A percentile compares a stretch with the other conserved stretches of the same genome.
These are phyloP conservation scores for Saccharomyces hybrid DNA, from an alignment of 1,139 yeast genomes.

Conservation along the genomic window DNA sequence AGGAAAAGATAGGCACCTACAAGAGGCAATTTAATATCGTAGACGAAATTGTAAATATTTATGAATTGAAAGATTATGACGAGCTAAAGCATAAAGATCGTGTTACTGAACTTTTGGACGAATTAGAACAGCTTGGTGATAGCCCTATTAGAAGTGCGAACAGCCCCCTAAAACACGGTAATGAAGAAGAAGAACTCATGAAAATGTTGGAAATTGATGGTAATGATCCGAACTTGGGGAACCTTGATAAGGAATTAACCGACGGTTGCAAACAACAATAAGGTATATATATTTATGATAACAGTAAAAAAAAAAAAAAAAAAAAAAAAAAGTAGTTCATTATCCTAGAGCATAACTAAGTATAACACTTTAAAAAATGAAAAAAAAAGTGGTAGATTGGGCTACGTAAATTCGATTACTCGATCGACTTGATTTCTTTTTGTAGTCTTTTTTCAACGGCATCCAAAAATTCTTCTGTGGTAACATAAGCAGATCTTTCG, in stretches of 20 bases:
- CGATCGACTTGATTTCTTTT: slow-evolving; percentile 19
- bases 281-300: background rate
- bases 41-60: slow-evolving; percentile 46
- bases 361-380: background rate
- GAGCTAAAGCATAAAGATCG: slow-evolving; percentile 51
- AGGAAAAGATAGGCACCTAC: slow-evolving; percentile 46
- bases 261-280: slow-evolving; percentile 37
- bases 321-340: background rate
- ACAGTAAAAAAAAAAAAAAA: background rate
- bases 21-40: slow-evolving; percentile 50
- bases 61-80: slow-evolving; percentile 48
- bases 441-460: slow-evolving; percentile 50
- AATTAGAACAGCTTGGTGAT: slow-evolving; percentile 75
- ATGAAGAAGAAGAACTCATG: slow-evolving; percentile 18
- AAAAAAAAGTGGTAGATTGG: background rate
- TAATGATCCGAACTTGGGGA: slow-evolving; percentile 42
- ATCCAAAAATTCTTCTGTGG: slow-evolving; percentile 68
- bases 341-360: background rate
- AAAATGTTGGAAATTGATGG: slow-evolving; percentile 26
- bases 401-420: slow-evolving; percentile 6
- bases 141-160: slow-evolving; percentile 52
- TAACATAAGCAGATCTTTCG: slow-evolving; percentile 58
- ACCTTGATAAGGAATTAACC: slow-evolving; percentile 29
- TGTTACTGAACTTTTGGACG: slow-evolving; percentile 53
- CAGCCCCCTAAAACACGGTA: slow-evolving; percentile 38